Conservation (phyloP, 2,329 filamentous ascomycete genomes). For the Boeremia exigua region DNA sequence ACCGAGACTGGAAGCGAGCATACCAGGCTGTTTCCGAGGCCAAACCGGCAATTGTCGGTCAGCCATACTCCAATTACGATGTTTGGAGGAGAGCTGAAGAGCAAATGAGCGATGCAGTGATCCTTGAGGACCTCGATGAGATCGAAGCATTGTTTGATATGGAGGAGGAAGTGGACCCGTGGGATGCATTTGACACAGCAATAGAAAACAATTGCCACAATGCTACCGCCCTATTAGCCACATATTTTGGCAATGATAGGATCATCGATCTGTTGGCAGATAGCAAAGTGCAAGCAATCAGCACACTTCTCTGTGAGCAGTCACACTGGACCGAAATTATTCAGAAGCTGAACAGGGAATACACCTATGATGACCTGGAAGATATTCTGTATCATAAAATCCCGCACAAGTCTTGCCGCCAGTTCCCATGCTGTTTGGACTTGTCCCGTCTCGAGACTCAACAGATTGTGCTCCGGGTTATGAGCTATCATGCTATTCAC, state of each 20-base stretch:
- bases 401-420: not conserved
- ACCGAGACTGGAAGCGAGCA: too few species aligned
- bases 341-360: not conserved
- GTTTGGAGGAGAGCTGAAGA: too few species aligned
- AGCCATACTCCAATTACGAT: too few species aligned
- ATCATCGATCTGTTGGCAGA: not conserved
- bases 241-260: not conserved
- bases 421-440: not conserved
- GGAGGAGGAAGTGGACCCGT: too few species aligned
- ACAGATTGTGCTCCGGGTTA: not conserved
- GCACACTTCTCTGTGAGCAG: not conserved
- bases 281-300: not conserved
- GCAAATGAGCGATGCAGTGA: too few species aligned
- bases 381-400: not conserved
- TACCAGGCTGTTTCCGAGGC: too few species aligned
- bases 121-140: too few species aligned
- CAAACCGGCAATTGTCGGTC: too few species aligned
- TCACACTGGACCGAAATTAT: not conserved
- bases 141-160: too few species aligned
- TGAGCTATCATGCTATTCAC: slow-evolving; percentile 7
- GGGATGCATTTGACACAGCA: too few species aligned
- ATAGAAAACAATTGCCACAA: not conserved
- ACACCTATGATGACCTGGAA: not conserved
- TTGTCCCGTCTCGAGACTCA: too few species aligned
- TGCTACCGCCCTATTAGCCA: not conserved